A percentile compares a stretch with the other conserved stretches of the same genome.
phyloP scores from a whole-genome alignment of 495 filamentous ascomycete genomes.

The Oidiodendron maius region DNA sequence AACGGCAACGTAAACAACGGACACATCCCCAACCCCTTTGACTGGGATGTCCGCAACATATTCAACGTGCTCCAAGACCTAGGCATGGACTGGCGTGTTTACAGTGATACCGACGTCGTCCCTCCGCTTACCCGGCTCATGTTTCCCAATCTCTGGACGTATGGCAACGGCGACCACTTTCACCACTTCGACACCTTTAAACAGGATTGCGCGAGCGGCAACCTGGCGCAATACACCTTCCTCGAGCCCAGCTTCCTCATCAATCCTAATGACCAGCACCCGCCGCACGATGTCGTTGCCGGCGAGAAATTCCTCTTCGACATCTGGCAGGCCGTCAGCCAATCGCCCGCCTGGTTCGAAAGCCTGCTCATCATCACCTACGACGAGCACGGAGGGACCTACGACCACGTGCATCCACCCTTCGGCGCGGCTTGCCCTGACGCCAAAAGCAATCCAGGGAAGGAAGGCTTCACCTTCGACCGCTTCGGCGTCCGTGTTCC shows the following conservation, averaged over 20 bases:
- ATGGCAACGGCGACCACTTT: background rate
- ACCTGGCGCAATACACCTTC: background rate
- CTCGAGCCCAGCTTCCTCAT: background rate
- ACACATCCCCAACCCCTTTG: background rate
- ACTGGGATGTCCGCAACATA: background rate
- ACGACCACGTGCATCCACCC: background rate
- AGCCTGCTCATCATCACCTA: background rate
- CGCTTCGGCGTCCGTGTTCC: no score
- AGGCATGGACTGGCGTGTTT: background rate
- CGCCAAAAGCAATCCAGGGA: background rate
- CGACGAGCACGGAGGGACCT: background rate
- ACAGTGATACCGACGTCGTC: background rate
- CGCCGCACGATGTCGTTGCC: background rate
- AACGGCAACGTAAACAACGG: slow-evolving; percentile 1
- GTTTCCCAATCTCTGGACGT: background rate
- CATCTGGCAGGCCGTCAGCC: background rate
- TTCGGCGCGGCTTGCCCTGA: background rate
- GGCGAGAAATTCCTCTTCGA: background rate
- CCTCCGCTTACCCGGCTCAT: background rate
- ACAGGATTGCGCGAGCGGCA: background rate
- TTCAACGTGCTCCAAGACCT: background rate
- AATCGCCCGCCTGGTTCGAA: background rate
- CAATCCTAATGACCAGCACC: background rate
- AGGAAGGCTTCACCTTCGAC: background rate
- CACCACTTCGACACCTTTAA: background rate